Evolutionary conservation across 2,329 filamentous ascomycete species (phyloP).

Genomic region (Apiospora pterosperma): DNA sequence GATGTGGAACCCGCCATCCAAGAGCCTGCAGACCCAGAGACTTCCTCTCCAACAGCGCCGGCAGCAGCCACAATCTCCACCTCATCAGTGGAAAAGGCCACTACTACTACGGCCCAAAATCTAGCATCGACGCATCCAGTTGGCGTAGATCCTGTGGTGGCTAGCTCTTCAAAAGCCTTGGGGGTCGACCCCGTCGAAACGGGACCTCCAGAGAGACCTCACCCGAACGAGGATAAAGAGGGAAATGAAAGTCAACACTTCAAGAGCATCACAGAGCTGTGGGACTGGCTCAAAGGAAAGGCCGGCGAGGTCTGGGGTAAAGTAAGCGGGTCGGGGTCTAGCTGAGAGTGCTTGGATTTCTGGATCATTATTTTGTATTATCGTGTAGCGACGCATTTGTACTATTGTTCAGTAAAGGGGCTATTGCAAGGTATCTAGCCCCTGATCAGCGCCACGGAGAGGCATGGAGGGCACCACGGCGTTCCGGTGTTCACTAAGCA

Average conservation of each 20-base stretch:
- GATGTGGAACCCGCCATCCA: constrained; percentile 34
- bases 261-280: constrained; percentile 1
- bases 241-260: background rate
- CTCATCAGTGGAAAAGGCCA: background rate
- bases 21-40: constrained; percentile 51
- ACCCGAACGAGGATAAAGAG: background rate
- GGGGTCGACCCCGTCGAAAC: background rate
- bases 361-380: background rate
- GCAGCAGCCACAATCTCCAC: background rate
- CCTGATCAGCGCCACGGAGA: background rate
- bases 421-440: background rate
- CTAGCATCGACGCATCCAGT: background rate
- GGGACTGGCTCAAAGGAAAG: constrained; percentile 3
- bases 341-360: background rate
- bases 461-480: background rate
- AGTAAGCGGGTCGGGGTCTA: background rate
- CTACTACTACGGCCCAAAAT: background rate
- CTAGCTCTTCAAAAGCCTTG: background rate
- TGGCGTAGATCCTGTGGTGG: background rate
- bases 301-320: background rate
- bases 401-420: background rate
- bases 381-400: background rate
- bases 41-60: constrained; percentile 10
- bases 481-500: background rate
- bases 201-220: background rate